Evolutionary conservation across 2,329 filamentous ascomycete species (phyloP).

Genomic region (Aspergillus felis): DNA sequence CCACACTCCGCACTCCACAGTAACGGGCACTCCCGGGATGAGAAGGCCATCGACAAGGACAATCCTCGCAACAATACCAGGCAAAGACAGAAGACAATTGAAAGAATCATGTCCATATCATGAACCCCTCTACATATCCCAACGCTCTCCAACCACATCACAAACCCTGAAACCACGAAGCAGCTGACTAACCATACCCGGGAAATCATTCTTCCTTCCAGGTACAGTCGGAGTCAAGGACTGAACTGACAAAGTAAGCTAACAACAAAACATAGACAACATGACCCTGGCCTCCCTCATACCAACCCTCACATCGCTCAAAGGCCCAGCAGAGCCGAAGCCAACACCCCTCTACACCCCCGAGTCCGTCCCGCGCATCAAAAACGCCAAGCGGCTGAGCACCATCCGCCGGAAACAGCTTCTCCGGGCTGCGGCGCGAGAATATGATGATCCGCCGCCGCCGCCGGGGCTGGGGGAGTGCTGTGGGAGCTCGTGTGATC

Average conservation of each 20-base stretch:
- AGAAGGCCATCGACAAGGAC: too few relatives aligned
- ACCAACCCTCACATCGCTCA: background rate
- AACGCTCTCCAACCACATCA: too few relatives aligned
- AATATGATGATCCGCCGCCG: constrained; percentile 29
- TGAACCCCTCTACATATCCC: too few relatives aligned
- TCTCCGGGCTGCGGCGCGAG: constrained; percentile 26
- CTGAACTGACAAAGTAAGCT: too few relatives aligned
- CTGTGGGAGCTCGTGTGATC: constrained; percentile 37
- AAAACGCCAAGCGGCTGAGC: constrained; percentile 27
- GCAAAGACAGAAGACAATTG: too few relatives aligned
- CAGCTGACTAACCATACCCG: background rate
- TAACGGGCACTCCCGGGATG: background rate
- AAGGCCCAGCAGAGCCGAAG: background rate
- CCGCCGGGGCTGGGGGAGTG: constrained; percentile 29
- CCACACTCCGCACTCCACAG: background rate
- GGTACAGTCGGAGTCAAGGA: background rate
- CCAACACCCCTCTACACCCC: constrained; percentile 23
- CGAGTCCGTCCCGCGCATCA: constrained; percentile 23
- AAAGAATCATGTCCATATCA: too few relatives aligned
- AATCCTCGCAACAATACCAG: too few relatives aligned
- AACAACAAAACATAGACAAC: background rate
- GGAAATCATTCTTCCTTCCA: background rate
- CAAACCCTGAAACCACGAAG: too few relatives aligned
- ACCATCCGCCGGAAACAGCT: constrained; percentile 32
- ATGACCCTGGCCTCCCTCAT: background rate